Evolutionary conservation across 2,329 filamentous ascomycete genomes (phyloP).

Genomic region (Aspergillus flavus): DNA sequence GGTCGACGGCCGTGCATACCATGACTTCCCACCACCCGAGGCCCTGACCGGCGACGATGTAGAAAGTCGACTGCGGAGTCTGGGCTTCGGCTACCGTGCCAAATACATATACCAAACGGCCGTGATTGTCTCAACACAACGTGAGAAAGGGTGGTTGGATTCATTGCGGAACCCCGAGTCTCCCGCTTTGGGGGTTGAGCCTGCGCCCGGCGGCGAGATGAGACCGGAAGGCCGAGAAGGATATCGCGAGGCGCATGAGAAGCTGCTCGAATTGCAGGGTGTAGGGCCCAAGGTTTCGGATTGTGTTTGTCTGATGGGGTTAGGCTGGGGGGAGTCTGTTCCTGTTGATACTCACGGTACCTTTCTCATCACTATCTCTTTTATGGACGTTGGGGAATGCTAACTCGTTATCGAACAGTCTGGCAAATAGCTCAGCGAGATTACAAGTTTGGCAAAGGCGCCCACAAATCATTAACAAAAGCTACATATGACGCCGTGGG

Average conservation of each 20-base stretch:
- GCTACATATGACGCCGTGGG: constrained; percentile 86
- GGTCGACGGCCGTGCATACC: constrained; percentile 70
- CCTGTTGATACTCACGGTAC: constrained; percentile 88
- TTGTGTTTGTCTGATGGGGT: constrained; percentile 93
- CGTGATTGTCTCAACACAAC: constrained; percentile 67
- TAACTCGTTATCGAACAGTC: constrained; percentile 51
- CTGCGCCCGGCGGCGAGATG: constrained; percentile 51
- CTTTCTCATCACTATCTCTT: constrained; percentile 11
- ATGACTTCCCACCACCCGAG: constrained; percentile 82
- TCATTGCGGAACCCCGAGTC: constrained; percentile 75
- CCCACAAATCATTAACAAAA: constrained; percentile 83
- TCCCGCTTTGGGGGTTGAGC: constrained; percentile 57
- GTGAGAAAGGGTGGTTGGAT: constrained; percentile 74
- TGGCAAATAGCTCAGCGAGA: constrained; percentile 98
- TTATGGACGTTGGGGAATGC: constrained; percentile 1
- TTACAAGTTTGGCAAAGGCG: constrained; percentile 85
- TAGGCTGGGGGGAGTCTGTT: constrained; percentile 93
- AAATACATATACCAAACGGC: constrained; percentile 91
- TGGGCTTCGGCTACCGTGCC: constrained; percentile 94
- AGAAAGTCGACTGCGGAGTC: constrained; percentile 73
- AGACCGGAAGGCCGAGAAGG: constrained; percentile 59
- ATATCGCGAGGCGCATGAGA: constrained; percentile 78
- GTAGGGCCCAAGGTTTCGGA: constrained; percentile 97
- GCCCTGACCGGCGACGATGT: constrained; percentile 74
- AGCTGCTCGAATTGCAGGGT: constrained; percentile 76